Evolutionary conservation across 129 eudicot genomes (phyloP), one percentile per base, ranked within the genome.

Genomic region (Pulicaria dysenterica): DNA sequence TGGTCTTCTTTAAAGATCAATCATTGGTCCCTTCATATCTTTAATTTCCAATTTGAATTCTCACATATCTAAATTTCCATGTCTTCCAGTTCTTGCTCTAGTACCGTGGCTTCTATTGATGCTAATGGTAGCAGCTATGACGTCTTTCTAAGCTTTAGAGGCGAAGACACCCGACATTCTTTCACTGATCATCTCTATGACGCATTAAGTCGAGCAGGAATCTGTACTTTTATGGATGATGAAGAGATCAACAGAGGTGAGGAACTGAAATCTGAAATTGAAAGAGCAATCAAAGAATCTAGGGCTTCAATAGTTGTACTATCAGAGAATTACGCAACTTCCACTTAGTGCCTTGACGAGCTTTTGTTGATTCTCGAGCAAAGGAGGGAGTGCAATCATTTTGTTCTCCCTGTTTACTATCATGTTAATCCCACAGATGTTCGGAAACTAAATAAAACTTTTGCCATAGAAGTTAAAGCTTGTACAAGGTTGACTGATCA

Each of bases 321-420:
- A 2, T 24, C 31, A 24, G 31, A 24, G 31, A 24, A 42, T 39
- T 61, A 61, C 6, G 67, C 47, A 7, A 61, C 47, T 39, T 61
- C 67, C 6, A 37, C 9, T 6, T 38, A 47, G 67, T 61, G 67
- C 31, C 67, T 61, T n/a, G 47, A 61, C 9, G 67, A 61, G 67
- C 67, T 37, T 38, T 1, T n/a, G 48, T 7, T 38, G 64, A 36
- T 58, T 15, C 15, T 58, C 3, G 46, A 39, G 10, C 47, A 39
- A 34, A 38, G 31, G 31, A 39, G 34, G 10, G 67, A 39, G 7
- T 37, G 67, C 19, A 61, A 37, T 39, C 67, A 39, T 39, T 61
- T 61, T 7, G 48, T 61, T n/a, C 3, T 61, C 38, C 67, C 67
- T 7, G 48, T 61, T 61, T 61, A 38, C n/a, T 60, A 60, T 60